These are phyloP conservation scores for Bauhinia variegata DNA, from an alignment of 306 rosid species.

Conservation along the genomic window DNA sequence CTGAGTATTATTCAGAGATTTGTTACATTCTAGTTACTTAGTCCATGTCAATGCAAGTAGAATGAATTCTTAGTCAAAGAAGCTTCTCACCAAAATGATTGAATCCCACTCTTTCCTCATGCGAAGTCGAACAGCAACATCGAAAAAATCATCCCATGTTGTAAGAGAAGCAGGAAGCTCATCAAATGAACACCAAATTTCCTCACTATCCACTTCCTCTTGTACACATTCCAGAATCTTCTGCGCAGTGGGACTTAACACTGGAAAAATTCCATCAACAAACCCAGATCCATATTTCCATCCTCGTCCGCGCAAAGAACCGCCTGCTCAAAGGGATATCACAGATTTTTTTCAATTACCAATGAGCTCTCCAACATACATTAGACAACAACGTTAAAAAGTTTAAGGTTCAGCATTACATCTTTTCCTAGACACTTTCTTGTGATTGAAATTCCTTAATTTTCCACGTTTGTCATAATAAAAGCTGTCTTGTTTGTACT, in stretches of 20 bases:
- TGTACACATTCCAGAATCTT: constrained; percentile 65
- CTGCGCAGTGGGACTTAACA: constrained; percentile 72
- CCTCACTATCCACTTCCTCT: constrained; percentile 50
- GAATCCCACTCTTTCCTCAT: constrained; percentile 76
- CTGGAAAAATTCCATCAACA: constrained; percentile 91
- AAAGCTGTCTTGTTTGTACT: constrained; percentile 67
- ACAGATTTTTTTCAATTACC: constrained; percentile 28
- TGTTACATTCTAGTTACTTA: neutral
- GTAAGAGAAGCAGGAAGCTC: constrained; percentile 71
- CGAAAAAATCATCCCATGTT: constrained; percentile 84
- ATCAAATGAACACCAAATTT: constrained; percentile 68
- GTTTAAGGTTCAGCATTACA: constrained; percentile 45
- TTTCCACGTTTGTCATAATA: constrained; percentile 81
- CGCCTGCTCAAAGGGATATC: constrained; percentile 58
- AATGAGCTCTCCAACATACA: constrained; percentile 12
- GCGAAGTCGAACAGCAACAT: constrained; percentile 86
- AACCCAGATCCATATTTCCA: constrained; percentile 98
- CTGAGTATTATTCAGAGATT: neutral
- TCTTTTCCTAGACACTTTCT: constrained; percentile 81
- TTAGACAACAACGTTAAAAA: constrained; percentile 15
- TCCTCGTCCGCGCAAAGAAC: constrained; percentile 89
- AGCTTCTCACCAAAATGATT: constrained; percentile 67
- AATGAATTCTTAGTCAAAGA: neutral
- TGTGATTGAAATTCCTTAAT: constrained; percentile 75
- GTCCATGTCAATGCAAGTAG: neutral